Evolutionary conservation across 2,329 filamentous ascomycete genomes (phyloP), one percentile per base, ranked within the genome.

Genomic region (Pseudogymnoascus sp.): DNA sequence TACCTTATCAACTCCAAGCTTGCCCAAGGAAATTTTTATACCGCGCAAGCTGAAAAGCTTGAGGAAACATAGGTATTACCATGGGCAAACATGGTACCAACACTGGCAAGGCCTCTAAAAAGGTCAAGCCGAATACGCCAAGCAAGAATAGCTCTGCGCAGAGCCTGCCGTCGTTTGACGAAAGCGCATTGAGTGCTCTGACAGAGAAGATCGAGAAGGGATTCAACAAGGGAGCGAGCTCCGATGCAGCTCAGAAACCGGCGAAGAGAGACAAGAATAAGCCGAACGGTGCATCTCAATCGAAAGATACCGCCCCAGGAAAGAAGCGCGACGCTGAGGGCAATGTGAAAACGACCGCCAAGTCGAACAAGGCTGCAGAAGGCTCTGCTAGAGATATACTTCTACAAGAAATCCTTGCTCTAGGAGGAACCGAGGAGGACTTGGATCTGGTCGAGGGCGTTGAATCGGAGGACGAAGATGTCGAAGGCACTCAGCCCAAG

Each of bases 361-460:
- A 70, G 58, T 64, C 68, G 21, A 66, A 69, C 35, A 59, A 59
- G 7, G 47, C n/a, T 11, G 63, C 5, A 59, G 62, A 58, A 57
- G 66, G 60, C 39, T 66, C 21, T 50, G 62, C 29, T 26, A 59
- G 69, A 44, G 74, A 75, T 33, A 70, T 73, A 10, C 74, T 88
- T 4, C 74, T 88, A 6, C 79, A 83, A 61, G 86, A 88, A 68
- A 88, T 88, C 64, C 77, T 79, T 65, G 83, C 83, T 11, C 75
- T 89, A 1, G 86, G 85, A 3, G 86, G 86, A 11, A 84, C 86
- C 60, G 83, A 88, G 71, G 78, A 83, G 41, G 86, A 88, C 65
- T 71, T 86, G 44, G 81, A 83, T 36, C 78, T 88, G 35, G 79
- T 88, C 60, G 81, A 78, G 41, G 82, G 81, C 63, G 74, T 80